phyloP scores from a whole-genome alignment of 129 eudicot genomes.

The Erigeron canadensis region DNA sequence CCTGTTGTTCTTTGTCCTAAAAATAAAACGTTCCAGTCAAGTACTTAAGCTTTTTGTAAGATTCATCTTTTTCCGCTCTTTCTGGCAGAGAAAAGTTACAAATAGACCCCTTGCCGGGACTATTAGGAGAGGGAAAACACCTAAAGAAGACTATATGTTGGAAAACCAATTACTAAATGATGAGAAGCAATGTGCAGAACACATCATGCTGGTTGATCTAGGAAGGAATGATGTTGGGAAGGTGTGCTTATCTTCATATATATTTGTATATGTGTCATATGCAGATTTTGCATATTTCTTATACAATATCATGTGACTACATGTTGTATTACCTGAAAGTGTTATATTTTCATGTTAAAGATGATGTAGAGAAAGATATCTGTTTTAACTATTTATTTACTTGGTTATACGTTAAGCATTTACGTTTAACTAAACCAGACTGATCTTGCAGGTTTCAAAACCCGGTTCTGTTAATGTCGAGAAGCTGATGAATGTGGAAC shows the following conservation, averaged over 20 bases:
- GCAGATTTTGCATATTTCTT: not conserved
- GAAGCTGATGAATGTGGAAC: conserved; percentile 88
- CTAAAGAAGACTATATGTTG: conserved; percentile 83
- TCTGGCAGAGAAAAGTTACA: conserved; percentile 68
- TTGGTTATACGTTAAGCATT: conserved; percentile 1
- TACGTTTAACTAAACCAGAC: conserved; percentile 17
- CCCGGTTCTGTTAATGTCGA: conserved; percentile 94
- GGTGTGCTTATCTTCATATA: conserved; percentile 42
- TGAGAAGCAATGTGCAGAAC: conserved; percentile 96
- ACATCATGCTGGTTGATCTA: conserved; percentile 97
- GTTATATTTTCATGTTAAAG: conserved; percentile 3
- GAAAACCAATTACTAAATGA: conserved; percentile 88
- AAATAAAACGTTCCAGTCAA: not conserved
- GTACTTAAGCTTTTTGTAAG: conserved; percentile 7
- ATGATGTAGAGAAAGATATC: conserved; percentile 1
- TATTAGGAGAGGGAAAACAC: conserved; percentile 90
- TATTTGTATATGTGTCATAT: conserved; percentile 12
- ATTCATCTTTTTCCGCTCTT: conserved; percentile 13
- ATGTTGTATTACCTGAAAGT: conserved; percentile 1
- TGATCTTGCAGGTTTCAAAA: conserved; percentile 72
- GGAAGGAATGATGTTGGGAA: conserved; percentile 99
- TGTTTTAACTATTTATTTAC: not conserved
- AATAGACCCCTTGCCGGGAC: conserved; percentile 99
- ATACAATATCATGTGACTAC: not conserved
- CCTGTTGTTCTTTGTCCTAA: not conserved